A percentile compares a stretch with the other conserved stretches of the same genome.
These are phyloP conservation scores for Vigna radiata DNA, from an alignment of 306 rosid genomes.

Conservation along the genomic window DNA sequence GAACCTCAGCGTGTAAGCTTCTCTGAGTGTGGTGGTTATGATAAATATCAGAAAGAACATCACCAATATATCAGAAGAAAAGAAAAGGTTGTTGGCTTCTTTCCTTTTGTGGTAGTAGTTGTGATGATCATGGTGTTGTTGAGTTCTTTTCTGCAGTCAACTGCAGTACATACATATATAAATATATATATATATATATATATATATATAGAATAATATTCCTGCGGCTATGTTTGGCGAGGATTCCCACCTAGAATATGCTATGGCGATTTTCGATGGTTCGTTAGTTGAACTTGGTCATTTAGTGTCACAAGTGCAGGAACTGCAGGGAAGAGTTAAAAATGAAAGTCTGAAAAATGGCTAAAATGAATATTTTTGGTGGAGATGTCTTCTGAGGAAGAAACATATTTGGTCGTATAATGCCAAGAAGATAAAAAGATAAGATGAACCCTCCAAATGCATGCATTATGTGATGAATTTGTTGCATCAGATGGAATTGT, in stretches of 20 bases:
- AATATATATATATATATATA: too few species aligned
- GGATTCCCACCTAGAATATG: constrained; percentile 27
- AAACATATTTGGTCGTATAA: constrained; percentile 22
- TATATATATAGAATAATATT: constrained; percentile 2
- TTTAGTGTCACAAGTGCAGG: constrained; percentile 32
- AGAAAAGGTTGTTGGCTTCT: background rate
- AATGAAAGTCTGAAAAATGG: constrained; percentile 26
- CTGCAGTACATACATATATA: background rate
- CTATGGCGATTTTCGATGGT: constrained; percentile 28
- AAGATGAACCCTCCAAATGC: constrained; percentile 46
- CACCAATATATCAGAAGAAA: background rate
- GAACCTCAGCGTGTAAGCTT: background rate
- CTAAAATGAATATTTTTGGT: background rate
- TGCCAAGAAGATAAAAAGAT: constrained; percentile 41
- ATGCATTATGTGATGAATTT: constrained; percentile 31
- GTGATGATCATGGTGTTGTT: background rate
- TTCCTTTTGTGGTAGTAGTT: background rate
- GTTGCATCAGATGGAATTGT: constrained; percentile 1
- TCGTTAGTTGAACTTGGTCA: constrained; percentile 49
- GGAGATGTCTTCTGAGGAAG: constrained; percentile 12
- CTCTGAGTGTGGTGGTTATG: background rate
- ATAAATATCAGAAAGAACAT: background rate
- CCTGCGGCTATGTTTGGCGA: background rate
- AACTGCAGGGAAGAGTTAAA: constrained; percentile 20
- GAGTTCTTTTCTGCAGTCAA: constrained; percentile 31